Conservation (phyloP, 2,329 filamentous ascomycete species). For the Nemania serpens region DNA sequence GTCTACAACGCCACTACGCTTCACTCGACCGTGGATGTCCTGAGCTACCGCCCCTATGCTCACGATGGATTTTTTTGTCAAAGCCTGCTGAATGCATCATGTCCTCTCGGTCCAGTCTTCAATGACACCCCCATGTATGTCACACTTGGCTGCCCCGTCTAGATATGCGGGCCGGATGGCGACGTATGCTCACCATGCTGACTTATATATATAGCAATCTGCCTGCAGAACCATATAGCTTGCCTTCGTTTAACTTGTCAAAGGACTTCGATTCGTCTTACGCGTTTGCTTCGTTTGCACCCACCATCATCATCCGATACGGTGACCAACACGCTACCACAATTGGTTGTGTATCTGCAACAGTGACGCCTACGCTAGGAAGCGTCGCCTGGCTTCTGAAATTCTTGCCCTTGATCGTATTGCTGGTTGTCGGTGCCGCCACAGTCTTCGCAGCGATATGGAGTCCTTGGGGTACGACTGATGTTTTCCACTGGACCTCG, state of each 20-base stretch:
- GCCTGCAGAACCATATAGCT: slow-evolving; percentile 42
- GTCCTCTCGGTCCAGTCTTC: slow-evolving; percentile 79
- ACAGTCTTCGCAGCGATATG: slow-evolving; percentile 84
- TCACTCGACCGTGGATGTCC: slow-evolving; percentile 70
- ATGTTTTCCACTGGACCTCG: slow-evolving; percentile 95
- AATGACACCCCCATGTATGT: slow-evolving; percentile 49
- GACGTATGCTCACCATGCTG: slow-evolving; percentile 18
- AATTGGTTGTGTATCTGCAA: slow-evolving; percentile 81
- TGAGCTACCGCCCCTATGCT: slow-evolving; percentile 75
- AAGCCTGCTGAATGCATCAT: slow-evolving; percentile 62
- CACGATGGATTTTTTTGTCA: slow-evolving; percentile 68
- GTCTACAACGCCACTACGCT: slow-evolving; percentile 73
- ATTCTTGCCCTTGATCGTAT: slow-evolving; percentile 77
- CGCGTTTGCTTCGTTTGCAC: slow-evolving; percentile 79
- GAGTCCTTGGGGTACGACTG: slow-evolving; percentile 90
- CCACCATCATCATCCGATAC: slow-evolving; percentile 74
- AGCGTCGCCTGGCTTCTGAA: slow-evolving; percentile 68
- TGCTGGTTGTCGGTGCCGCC: slow-evolving; percentile 79
- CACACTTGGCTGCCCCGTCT: slow-evolving; percentile 6
- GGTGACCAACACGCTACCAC: slow-evolving; percentile 67
- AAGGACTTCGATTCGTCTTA: slow-evolving; percentile 83
- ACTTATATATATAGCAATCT: slow-evolving; percentile 24
- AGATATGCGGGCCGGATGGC: neutral
- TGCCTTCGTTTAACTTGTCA: slow-evolving; percentile 75
- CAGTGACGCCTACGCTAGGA: slow-evolving; percentile 83